Base-by-base conservation (phyloP, 441 rosid species). In the Rhodomyrtus psidioides region DNA sequence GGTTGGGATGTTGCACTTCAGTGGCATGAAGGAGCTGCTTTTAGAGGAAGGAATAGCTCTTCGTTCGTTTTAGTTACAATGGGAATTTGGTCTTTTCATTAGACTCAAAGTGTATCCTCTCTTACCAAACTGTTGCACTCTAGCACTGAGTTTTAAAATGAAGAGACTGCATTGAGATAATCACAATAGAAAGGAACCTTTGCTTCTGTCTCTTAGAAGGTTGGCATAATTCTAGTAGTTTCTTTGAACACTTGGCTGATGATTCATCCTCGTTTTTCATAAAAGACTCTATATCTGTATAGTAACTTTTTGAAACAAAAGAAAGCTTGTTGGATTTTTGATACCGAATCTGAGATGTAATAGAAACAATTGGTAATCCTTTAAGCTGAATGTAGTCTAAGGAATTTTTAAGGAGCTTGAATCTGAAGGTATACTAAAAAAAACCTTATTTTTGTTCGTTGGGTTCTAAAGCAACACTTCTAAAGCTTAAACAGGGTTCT, bases 401-500 rank as follows among this genome's bases (percentile, higher is more conserved):
- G 59, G 16, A 53, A 16, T 62, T 49, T 26, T 44, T 9, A 26
- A 59, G 19, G 53, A 5, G 76, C 83, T 83, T 21, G 39, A n/a
- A 46, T 65, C 46, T 84, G 74, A 30, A 21, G 34, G 24, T 7
- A 8, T 5, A 24, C 21, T 60, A 19, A 82, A 81, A 62, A n/a
- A 28, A 28, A 12, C n/a, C 3, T 34, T 53, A 42, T 58, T 42
- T 56, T 70, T 49, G 56, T 59, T 57, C 53, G n/a, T 82, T 65
- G 83, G 59, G 51, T 88, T 90, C 93, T 94, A 97, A 96, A 89
- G 87, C 94, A 30, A 96, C 99, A 26, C 89, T 96, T 59, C 82
- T 94, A 85, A 96, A 93, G 96, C 98, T 96, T 58, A 94, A 92
- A 88, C 87, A 84, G 82, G 99, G 98, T 65, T 93, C 98, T 84